Percentiles rank a stretch among this genome's conserved stretches.
Conservation (phyloP, 108 stramenopile species). For the Cyclotella baltica region DNA sequence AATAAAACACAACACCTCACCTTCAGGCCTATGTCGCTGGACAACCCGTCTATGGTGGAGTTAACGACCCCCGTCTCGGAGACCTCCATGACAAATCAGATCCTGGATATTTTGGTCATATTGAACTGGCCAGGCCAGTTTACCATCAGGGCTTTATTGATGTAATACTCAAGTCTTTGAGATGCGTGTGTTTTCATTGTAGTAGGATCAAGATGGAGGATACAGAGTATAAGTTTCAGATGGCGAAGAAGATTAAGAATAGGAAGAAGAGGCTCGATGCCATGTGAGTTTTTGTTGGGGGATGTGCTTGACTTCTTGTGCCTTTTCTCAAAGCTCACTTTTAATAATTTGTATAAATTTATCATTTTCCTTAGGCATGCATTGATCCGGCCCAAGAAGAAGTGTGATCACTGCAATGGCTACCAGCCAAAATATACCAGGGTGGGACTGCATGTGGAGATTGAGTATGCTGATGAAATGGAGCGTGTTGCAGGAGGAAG, state of each 20-base stretch:
- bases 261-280: constrained; percentile 81
- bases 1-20: not conserved
- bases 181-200: constrained; percentile 97
- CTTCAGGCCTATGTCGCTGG: constrained; percentile 84
- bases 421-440: constrained; percentile 86
- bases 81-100: constrained; percentile 90
- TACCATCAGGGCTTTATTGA: constrained; percentile 98
- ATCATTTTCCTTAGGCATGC: constrained; percentile 55
- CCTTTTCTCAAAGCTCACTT: not conserved
- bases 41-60: constrained; percentile 96
- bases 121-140: constrained; percentile 95
- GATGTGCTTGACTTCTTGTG: not conserved
- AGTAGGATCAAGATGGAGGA: constrained; percentile 81
- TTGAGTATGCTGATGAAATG: constrained; percentile 84
- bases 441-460: constrained; percentile 87
- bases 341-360: not conserved
- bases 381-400: constrained; percentile 83
- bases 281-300: constrained; percentile 46
- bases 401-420: constrained; percentile 91
- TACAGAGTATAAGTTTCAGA: constrained; percentile 85
- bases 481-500: constrained; percentile 66
- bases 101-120: constrained; percentile 99
- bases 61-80: constrained; percentile 97
- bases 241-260: constrained; percentile 61
- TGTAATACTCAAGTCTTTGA: constrained; percentile 85